Evolutionary conservation across 2,329 filamentous ascomycete genomes (phyloP), one percentile per base, ranked within the genome.

Genomic region (Volutella citrinella): DNA sequence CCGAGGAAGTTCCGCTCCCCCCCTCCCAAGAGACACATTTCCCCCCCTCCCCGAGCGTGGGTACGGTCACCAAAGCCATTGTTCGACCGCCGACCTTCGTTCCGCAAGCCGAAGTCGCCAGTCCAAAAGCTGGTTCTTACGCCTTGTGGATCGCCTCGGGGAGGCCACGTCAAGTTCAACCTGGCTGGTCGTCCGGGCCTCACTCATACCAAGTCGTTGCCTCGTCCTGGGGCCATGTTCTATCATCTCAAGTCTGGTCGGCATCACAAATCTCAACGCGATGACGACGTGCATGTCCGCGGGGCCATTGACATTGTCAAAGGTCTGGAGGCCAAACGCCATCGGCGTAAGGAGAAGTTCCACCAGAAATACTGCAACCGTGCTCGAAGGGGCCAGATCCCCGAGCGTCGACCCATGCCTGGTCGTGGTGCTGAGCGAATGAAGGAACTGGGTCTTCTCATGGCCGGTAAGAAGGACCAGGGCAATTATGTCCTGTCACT

Each of bases 221-320:
- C 91, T 23, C 82, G 87, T 32, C 82, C 82, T 5, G 80, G 84
- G 4, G 86, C 84, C 47, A 74, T 84, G 42, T 86, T 87, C 58
- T 78, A 70, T 21, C 68, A 73, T 27, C 58, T 68, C 50, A 64
- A 70, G 51, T 62, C 72, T 42, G 52, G 56, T 45, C 62, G 69
- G 32, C 54, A 64, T 33, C 45, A 53, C 38, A 63, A 66, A 38
- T 39, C 46, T 12, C 37, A 44, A 7, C 43, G 52, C 19, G 49
- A 57, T 6, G 54, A 56, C 30, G 74, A 82, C 31, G 66, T 79
- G 25, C 88, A 93, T 45, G 77, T 87, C 9, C 85, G 93, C 43
- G 88, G 89, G n/a, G 90, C 93, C 21, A 94, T 98, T 48, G 93
- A 97, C 62, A 98, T 96, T 42, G 87, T 96, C 63, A 95, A 95